phyloP scores from a whole-genome alignment of 2,329 filamentous ascomycete genomes.

The Zarea fungicola region DNA sequence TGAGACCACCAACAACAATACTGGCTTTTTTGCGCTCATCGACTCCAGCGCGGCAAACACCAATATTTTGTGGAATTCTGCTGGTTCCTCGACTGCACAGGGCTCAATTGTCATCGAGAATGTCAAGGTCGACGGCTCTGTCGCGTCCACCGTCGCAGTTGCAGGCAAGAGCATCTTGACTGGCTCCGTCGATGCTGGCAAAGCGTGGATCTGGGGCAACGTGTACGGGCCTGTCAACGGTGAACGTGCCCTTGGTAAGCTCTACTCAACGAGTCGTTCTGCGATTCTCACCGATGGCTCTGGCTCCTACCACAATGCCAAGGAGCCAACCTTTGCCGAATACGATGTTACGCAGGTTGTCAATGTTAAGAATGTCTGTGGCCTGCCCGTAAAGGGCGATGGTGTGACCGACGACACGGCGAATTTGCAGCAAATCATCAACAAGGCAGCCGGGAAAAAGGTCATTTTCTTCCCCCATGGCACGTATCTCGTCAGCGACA shows the following conservation, averaged over 20 bases:
- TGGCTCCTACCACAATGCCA: constrained; percentile 12
- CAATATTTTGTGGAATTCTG: constrained; percentile 21
- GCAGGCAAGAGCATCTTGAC: constrained; percentile 22
- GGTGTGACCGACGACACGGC: constrained; percentile 29
- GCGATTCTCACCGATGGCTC: constrained; percentile 11
- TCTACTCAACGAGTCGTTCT: constrained; percentile 14
- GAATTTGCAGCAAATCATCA: constrained; percentile 17
- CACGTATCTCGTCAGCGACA: constrained; percentile 48
- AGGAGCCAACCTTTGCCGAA: constrained; percentile 29
- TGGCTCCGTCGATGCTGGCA: constrained; percentile 13
- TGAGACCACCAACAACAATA: constrained; percentile 22
- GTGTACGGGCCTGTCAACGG: constrained; percentile 12
- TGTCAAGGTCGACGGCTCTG: constrained; percentile 21
- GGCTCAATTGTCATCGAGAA: constrained; percentile 26
- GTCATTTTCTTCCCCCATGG: constrained; percentile 39
- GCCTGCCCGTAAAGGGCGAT: constrained; percentile 36
- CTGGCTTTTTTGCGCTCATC: constrained; percentile 24
- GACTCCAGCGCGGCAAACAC: constrained; percentile 25
- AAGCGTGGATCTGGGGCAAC: constrained; percentile 18
- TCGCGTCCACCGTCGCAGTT: constrained; percentile 28
- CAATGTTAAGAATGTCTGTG: constrained; percentile 40
- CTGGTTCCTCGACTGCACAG: constrained; percentile 21
- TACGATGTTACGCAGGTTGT: constrained; percentile 36
- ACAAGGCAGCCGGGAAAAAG: constrained; percentile 25
- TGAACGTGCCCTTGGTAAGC: constrained; percentile 16